A percentile compares a stretch with the other conserved stretches of the same genome.
Conservation (phyloP, 2,329 filamentous ascomycete genomes). For the Tolypocladium cylindrosporum region DNA sequence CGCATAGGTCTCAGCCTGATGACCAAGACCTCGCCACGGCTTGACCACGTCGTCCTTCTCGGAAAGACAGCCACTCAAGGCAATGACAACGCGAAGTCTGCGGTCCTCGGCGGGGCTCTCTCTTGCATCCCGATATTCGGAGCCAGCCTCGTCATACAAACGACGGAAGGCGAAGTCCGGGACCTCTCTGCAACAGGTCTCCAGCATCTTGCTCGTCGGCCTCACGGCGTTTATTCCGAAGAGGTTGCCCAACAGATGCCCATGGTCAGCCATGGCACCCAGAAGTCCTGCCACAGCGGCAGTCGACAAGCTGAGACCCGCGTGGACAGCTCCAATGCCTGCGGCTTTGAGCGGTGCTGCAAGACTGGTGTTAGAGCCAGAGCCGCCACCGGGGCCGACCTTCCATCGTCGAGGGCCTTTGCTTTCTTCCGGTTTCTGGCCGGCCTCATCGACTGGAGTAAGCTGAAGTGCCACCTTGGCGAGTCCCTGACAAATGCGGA, state of each 20-base stretch:
- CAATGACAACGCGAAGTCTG: slow-evolving; percentile 71
- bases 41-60: slow-evolving; percentile 57
- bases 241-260: slow-evolving; percentile 69
- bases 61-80: slow-evolving; percentile 71
- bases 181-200: slow-evolving; percentile 76
- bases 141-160: slow-evolving; percentile 39
- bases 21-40: slow-evolving; percentile 70
- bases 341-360: slow-evolving; percentile 68
- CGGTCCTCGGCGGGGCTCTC: slow-evolving; percentile 47
- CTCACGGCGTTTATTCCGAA: slow-evolving; percentile 86
- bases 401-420: slow-evolving; percentile 62
- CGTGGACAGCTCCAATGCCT: slow-evolving; percentile 70
- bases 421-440: slow-evolving; percentile 44
- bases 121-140: slow-evolving; percentile 36
- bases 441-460: slow-evolving; percentile 16
- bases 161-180: slow-evolving; percentile 83
- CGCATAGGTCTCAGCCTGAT: slow-evolving; percentile 68
- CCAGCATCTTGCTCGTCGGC: slow-evolving; percentile 79
- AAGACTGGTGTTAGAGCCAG: slow-evolving; percentile 53
- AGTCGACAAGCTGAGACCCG: slow-evolving; percentile 64
- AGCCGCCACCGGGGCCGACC: slow-evolving; percentile 39
- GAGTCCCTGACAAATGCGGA: slow-evolving; percentile 63
- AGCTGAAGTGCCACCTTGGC: slow-evolving; percentile 57
- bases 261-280: slow-evolving; percentile 69
- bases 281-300: slow-evolving; percentile 69